Conservation (phyloP, 208 protist genomes). For the Crithidia brevicula region DNA sequence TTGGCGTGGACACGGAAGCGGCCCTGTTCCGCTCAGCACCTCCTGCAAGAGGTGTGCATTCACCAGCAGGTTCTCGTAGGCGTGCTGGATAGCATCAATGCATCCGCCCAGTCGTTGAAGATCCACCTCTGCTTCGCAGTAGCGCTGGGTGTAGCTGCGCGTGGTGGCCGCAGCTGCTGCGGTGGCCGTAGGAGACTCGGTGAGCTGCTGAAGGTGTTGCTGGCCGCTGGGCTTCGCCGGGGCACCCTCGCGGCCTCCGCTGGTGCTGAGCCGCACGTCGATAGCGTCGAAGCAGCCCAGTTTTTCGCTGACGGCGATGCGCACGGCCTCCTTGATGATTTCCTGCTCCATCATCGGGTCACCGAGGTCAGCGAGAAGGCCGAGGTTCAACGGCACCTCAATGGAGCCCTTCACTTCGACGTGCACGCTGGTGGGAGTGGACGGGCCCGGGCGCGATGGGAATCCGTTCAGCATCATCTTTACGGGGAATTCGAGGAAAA, state of each 20-base stretch:
- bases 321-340: constrained; percentile 69
- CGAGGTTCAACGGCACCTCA: constrained; percentile 51
- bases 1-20: not conserved
- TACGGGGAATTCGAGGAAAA: not conserved
- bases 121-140: constrained; percentile 29
- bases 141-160: not conserved
- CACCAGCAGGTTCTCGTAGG: constrained; percentile 54
- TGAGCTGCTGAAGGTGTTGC: constrained; percentile 7
- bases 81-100: constrained; percentile 59
- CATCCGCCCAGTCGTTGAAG: constrained; percentile 56
- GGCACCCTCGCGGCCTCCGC: constrained; percentile 13
- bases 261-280: constrained; percentile 37
- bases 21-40: constrained; percentile 21
- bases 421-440: constrained; percentile 26
- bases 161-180: not conserved
- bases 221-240: not conserved
- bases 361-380: constrained; percentile 51
- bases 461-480: not conserved
- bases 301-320: constrained; percentile 65
- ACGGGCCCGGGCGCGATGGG: not conserved
- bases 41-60: constrained; percentile 50
- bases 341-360: constrained; percentile 66
- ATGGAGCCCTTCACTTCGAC: constrained; percentile 59
- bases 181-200: not conserved
- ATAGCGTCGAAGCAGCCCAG: constrained; percentile 72